Base-by-base conservation (phyloP, 2,329 filamentous ascomycete species). In the Fusarium acutatum region DNA sequence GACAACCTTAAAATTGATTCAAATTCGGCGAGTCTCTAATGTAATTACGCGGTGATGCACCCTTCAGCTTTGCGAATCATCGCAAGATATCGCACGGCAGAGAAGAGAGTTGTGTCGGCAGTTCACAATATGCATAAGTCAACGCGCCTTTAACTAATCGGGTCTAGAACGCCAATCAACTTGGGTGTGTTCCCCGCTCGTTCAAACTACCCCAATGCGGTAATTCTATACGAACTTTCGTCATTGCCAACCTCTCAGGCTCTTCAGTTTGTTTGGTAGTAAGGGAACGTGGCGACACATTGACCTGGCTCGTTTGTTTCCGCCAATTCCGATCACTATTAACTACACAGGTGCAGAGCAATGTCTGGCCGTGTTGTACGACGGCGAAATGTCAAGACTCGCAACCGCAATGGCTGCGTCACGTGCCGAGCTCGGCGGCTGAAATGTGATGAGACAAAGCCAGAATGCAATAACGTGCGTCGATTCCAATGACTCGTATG, bases 391-490 rank as follows among this genome's bases (percentile, higher is more conserved):
- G 66, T 69, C 43, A 69, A 69, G 37, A 63, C 66, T 26, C 66
- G 66, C 5, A 69, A 69, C n/a, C 66, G 66, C 3, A 69, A 69
- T 22, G 66, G 66, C 22, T 69, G 66, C 15, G 59, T 53, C 28
- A 73, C 73, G 6, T 71, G 68, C 13, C 67, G 68, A 30, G 68
- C 67, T 56, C 43, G 68, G 14, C 67, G 68, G 3, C 30, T 71
- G 10, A 71, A 71, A 24, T 71, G 67, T 37, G 67, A 71, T 10
- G 67, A 71, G 41, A 44, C 26, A 20, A 71, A 71, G 20, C 67
- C 67, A 6, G 67, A 71, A 34, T 71, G 68, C 32, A 63, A 59
- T 6, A 72, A 71, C 24, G 68, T 68, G 18, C 18, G 62, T 35
- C 28, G 18, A n/a, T 20, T 14, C 11, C 6, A n/a, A 56, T 49